Conservation (phyloP, 2,329 filamentous ascomycete genomes). For the Seiridium cupressi region DNA sequence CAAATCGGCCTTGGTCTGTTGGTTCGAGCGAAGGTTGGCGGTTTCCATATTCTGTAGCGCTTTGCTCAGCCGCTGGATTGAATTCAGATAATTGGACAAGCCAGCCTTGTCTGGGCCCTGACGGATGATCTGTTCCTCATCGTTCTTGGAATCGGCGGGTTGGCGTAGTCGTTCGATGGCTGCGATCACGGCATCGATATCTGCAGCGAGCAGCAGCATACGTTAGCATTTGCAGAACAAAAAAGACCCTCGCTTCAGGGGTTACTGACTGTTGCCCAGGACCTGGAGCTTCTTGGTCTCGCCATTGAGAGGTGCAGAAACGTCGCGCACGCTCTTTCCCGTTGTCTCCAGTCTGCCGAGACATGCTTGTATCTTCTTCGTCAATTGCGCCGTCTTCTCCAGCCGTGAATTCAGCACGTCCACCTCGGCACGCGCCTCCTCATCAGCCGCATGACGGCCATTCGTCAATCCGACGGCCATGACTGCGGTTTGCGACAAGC, state of each 20-base stretch:
- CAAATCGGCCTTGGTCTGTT: constrained; percentile 81
- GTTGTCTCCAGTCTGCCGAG: constrained; percentile 81
- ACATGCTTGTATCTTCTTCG: constrained; percentile 92
- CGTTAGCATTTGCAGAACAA: constrained; percentile 12
- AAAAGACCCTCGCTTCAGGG: neutral
- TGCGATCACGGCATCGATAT: constrained; percentile 81
- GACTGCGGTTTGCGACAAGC: neutral
- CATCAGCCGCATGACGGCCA: constrained; percentile 54
- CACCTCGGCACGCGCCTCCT: constrained; percentile 68
- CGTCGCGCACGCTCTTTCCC: constrained; percentile 86
- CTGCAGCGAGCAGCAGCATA: constrained; percentile 35
- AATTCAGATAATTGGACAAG: constrained; percentile 80
- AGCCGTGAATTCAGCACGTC: constrained; percentile 71
- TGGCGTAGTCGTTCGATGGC: constrained; percentile 87
- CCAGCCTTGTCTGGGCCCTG: constrained; percentile 82
- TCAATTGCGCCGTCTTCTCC: constrained; percentile 89
- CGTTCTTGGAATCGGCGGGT: constrained; percentile 87
- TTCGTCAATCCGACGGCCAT: constrained; percentile 53
- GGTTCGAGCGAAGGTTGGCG: constrained; percentile 90
- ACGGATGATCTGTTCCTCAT: constrained; percentile 88
- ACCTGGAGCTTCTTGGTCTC: constrained; percentile 88
- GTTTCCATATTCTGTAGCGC: constrained; percentile 81
- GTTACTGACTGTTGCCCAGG: constrained; percentile 70
- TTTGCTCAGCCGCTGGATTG: constrained; percentile 83
- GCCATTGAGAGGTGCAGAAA: constrained; percentile 86